Evolutionary conservation across 1,139 yeast species (phyloP), one percentile per base, ranked within the genome.

Genomic region (Eremothecium gossypii): DNA sequence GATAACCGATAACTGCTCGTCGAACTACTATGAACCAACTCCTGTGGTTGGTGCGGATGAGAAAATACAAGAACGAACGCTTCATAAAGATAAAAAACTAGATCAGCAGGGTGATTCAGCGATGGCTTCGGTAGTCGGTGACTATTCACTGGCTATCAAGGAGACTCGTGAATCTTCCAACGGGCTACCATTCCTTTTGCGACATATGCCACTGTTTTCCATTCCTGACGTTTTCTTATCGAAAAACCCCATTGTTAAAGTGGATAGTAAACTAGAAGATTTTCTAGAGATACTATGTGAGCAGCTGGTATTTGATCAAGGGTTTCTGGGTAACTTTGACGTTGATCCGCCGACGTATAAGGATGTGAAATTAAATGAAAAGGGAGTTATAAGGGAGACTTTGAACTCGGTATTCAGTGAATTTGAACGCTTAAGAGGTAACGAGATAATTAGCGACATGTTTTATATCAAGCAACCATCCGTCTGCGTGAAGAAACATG

Each of bases 101-200:
- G 29, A 34, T 3, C n/a, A 23, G n/a, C 7, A 3, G 5, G 14
- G 9, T 3, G 37, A 34, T 10, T 10, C 37, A 10, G 14, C 29
- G 4, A 5, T n/a, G n/a, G 14, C 9, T n/a, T n/a, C 37, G 6
- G 27, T 29, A 5, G 37, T 9, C 6, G 29, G 29, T 5, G 37
- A 34, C 9, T 20, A 34, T 8, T 17, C 29, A 9, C 27, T 23
- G 11, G 14, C 27, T 6, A 34, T n/a, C 7, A 34, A 34, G 7
- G 37, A 23, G 20, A n/a, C 37, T 6, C n/a, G 49, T 2, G 57
- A 52, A 37, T 44, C 58, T 2, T 61, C 66, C 9, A 79, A 77
- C 50, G 77, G 78, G 55, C 59, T 80, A 31, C 87, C 86, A 1
- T 75, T 81, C 56, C 68, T 81, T 13, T 57, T 81, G 33, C 62